A percentile compares a stretch with the other conserved stretches of the same genome.
These are phyloP conservation scores for Cystobasidium pallidum DNA, from an alignment of 1,284 basidiomycete genomes.

Conservation along the genomic window DNA sequence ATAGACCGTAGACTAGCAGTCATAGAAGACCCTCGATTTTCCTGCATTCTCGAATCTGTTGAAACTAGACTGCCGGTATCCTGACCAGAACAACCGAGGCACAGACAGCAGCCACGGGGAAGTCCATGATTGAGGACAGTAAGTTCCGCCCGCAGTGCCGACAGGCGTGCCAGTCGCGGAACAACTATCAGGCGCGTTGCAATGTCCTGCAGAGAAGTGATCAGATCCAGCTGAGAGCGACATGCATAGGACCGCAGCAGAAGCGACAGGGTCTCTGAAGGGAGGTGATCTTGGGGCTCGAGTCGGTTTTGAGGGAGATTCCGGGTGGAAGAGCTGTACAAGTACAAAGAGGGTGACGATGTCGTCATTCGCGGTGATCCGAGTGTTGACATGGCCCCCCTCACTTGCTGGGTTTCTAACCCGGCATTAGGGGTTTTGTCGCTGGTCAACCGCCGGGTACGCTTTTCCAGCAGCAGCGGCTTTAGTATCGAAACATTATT, in stretches of 20 bases:
- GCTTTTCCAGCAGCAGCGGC: background rate
- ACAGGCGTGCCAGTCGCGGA: constrained; percentile 90
- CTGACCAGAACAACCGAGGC: constrained; percentile 49
- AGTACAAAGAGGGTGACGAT: constrained; percentile 18
- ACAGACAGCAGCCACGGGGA: constrained; percentile 61
- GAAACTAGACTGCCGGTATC: constrained; percentile 20
- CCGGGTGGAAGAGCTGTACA: constrained; percentile 9
- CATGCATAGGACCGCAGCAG: constrained; percentile 87
- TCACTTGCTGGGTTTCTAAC: too few species aligned
- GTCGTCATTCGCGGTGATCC: constrained; percentile 7
- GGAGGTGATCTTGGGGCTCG: background rate
- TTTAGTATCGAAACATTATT: background rate
- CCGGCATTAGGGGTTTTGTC: background rate
- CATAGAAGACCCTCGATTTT: background rate
- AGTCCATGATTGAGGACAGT: constrained; percentile 95
- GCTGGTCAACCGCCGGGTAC: background rate
- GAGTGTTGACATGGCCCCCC: background rate
- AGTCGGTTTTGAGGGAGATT: background rate
- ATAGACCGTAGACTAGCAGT: constrained; percentile 10
- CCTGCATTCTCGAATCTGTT: background rate
- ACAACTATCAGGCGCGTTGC: constrained; percentile 88
- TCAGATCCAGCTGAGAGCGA: constrained; percentile 87
- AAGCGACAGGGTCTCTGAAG: constrained; percentile 9
- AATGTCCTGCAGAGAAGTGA: constrained; percentile 87
- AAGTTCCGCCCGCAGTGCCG: constrained; percentile 90